Evolutionary conservation across 2,329 filamentous ascomycete species (phyloP).

Genomic region (Zasmidium cellare): DNA sequence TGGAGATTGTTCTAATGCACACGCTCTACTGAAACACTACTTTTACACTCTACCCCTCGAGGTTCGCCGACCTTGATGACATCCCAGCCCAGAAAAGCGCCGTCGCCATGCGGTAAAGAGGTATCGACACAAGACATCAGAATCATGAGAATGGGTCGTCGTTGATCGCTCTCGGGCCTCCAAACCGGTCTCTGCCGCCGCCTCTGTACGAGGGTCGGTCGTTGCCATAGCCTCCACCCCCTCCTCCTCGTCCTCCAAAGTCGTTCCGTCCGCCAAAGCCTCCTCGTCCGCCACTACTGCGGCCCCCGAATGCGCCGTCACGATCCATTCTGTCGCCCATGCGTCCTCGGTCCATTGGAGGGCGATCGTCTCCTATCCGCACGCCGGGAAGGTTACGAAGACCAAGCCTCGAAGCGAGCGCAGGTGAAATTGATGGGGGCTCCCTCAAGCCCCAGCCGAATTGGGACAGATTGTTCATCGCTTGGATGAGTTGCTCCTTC

Average conservation of each 20-base stretch:
- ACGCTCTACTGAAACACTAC: background rate
- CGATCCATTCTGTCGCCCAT: conserved; percentile 12
- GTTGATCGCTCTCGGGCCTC: conserved; percentile 1
- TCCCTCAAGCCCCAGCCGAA: conserved; percentile 55
- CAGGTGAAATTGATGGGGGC: conserved; percentile 45
- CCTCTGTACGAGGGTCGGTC: conserved; percentile 39
- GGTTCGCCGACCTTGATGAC: conserved; percentile 1
- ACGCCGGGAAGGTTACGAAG: conserved; percentile 32
- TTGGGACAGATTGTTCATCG: conserved; percentile 56
- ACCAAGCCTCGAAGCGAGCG: conserved; percentile 31
- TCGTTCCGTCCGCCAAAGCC: conserved; percentile 15
- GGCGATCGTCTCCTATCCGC: conserved; percentile 23
- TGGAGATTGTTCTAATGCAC: background rate
- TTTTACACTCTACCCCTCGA: conserved; percentile 1
- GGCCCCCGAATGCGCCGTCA: background rate
- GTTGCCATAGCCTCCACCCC: conserved; percentile 31
- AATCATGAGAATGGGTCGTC: background rate
- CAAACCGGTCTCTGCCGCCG: conserved; percentile 19
- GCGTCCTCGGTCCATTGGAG: conserved; percentile 9
- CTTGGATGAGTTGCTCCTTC: conserved; percentile 43
- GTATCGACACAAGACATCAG: background rate
- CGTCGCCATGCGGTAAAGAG: conserved; percentile 2
- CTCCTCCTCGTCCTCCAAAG: conserved; percentile 14
- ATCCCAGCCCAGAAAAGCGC: background rate
- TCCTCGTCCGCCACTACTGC: conserved; percentile 11